A percentile compares a stretch with the other conserved stretches of the same genome.
phyloP scores from a whole-genome alignment of 768 basidiomycete genomes.

The Suillus brevipes region DNA sequence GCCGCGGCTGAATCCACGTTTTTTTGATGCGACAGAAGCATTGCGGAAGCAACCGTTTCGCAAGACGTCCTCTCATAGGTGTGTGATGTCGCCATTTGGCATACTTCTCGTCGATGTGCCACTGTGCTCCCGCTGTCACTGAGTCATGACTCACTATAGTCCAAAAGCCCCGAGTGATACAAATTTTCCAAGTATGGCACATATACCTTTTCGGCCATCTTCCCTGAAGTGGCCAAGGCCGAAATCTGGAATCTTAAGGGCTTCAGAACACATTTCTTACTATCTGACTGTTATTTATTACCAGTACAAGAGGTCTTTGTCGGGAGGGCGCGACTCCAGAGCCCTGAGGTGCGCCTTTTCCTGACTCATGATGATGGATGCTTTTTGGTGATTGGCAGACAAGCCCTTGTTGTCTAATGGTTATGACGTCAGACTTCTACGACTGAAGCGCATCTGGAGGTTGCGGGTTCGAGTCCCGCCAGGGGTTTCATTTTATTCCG shows the following conservation, averaged over 20 bases:
- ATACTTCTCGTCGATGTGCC: not conserved
- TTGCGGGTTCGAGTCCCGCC: slow-evolving; percentile 87
- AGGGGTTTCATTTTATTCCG: slow-evolving; percentile 49
- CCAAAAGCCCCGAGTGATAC: not conserved
- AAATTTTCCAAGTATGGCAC: not conserved
- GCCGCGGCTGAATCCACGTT: not conserved
- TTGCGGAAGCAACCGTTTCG: not conserved
- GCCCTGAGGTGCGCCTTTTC: no score
- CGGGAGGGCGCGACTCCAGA: no score
- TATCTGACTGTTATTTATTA: not conserved
- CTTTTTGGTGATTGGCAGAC: no score
- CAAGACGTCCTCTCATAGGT: not conserved
- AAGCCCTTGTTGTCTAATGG: slow-evolving; percentile 86
- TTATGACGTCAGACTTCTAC: slow-evolving; percentile 91
- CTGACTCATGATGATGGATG: not conserved
- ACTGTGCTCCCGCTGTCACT: not conserved
- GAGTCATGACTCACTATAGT: not conserved
- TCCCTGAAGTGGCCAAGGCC: not conserved
- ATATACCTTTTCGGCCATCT: not conserved
- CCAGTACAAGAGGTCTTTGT: not conserved
- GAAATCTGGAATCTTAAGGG: not conserved
- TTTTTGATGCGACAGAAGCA: not conserved
- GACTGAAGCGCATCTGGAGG: slow-evolving; percentile 59
- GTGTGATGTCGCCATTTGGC: not conserved
- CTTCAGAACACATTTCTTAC: not conserved